Percentiles rank a stretch among this genome's conserved stretches.
Conservation (phyloP, 768 basidiomycete genomes). For the Hirschioporus abietinus region DNA sequence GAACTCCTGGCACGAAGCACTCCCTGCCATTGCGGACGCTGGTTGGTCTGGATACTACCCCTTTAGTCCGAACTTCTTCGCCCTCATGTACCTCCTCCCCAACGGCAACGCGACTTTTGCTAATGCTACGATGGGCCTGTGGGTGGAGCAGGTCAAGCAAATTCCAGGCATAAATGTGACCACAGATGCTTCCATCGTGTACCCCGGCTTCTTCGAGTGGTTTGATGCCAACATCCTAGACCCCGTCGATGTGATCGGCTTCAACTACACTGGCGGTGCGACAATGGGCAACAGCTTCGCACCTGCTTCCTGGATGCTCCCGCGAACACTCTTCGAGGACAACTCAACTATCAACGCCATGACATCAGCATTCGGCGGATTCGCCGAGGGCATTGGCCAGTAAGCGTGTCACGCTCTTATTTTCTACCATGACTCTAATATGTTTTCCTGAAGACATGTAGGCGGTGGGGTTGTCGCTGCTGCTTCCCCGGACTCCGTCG, state of each 20-base stretch:
- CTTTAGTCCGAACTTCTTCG: constrained; percentile 19
- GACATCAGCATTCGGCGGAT: constrained; percentile 10
- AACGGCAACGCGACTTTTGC: constrained; percentile 32
- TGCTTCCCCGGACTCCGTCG: constrained; percentile 31
- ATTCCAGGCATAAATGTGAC: constrained; percentile 19
- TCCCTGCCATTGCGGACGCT: constrained; percentile 20
- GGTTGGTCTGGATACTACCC: constrained; percentile 40
- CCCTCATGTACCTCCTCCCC: constrained; percentile 24
- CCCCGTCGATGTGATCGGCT: constrained; percentile 9
- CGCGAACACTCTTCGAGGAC: constrained; percentile 13
- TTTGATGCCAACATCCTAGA: constrained; percentile 10
- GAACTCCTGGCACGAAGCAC: constrained; percentile 2
- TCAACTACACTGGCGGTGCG: background rate
- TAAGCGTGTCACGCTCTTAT: background rate
- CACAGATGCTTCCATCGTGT: constrained; percentile 9
- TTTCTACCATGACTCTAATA: background rate
- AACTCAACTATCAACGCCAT: constrained; percentile 14
- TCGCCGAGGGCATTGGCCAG: constrained; percentile 8
- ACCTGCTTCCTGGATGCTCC: constrained; percentile 19
- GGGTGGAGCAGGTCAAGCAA: constrained; percentile 26
- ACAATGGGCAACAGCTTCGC: constrained; percentile 5
- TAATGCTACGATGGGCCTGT: constrained; percentile 28
- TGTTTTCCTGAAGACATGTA: constrained; percentile 27
- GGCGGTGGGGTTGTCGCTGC: constrained; percentile 40
- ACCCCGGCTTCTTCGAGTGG: constrained; percentile 13